Conservation (phyloP, 2,329 filamentous ascomycete species). For the Colletotrichum tabaci region DNA sequence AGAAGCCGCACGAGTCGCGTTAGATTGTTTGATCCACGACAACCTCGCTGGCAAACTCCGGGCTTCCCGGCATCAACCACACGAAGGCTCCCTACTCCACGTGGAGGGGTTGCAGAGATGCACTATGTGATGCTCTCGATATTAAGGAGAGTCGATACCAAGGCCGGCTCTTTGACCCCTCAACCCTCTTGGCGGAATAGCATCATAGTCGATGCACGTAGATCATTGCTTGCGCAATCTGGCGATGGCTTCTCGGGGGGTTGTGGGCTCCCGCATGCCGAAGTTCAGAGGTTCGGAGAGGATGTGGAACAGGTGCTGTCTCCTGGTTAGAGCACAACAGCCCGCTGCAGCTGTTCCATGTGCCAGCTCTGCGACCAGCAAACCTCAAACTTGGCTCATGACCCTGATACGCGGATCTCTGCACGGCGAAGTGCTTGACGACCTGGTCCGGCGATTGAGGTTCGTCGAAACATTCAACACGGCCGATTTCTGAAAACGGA, state of each 20-base stretch:
- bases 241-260: constrained; percentile 7
- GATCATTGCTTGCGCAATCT: constrained; percentile 20
- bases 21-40: constrained; percentile 5
- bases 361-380: constrained; percentile 11
- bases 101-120: constrained; percentile 14
- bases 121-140: constrained; percentile 23
- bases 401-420: constrained; percentile 31
- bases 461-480: not conserved
- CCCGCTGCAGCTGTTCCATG: constrained; percentile 1
- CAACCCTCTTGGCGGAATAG: not conserved
- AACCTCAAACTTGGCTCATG: constrained; percentile 21
- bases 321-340: not conserved
- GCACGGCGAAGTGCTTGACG: constrained; percentile 5
- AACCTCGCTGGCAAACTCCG: constrained; percentile 15
- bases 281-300: not conserved
- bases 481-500: not conserved
- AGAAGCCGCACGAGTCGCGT: constrained; percentile 21
- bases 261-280: not conserved
- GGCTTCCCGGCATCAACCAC: constrained; percentile 28
- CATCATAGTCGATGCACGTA: constrained; percentile 6
- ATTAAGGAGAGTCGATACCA: constrained; percentile 33
- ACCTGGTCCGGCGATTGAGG: not conserved
- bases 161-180: not conserved
- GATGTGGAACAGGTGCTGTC: not conserved
- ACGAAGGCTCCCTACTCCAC: constrained; percentile 22